A percentile compares a stretch with the other conserved stretches of the same genome.
phyloP scores from a whole-genome alignment of 768 basidiomycete species.

The Naganishia randhawae region DNA sequence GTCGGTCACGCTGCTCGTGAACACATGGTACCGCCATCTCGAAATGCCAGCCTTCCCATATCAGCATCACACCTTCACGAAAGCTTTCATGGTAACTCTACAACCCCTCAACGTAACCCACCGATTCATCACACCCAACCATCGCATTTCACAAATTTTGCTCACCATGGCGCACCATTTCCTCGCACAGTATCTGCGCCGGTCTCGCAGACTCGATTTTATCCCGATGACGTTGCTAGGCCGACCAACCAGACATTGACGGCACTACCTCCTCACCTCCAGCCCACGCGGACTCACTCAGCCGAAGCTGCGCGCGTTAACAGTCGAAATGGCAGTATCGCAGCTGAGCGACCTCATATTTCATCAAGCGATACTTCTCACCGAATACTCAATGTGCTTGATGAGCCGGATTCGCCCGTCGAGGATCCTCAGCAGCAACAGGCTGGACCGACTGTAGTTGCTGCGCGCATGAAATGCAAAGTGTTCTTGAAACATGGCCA shows the following conservation, averaged over 20 bases:
- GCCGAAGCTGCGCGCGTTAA: not conserved
- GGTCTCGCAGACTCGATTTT: not conserved
- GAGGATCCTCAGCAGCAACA: conserved; percentile 22
- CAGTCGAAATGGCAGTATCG: not conserved
- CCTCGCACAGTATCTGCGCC: conserved; percentile 24
- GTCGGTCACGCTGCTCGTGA: not conserved
- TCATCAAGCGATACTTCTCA: conserved; percentile 6
- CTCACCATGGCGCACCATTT: conserved; percentile 10
- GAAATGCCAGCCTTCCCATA: conserved; percentile 26
- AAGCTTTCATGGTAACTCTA: conserved; percentile 24
- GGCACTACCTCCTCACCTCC: not conserved
- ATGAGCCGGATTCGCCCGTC: conserved; percentile 40
- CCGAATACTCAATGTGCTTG: conserved; percentile 27
- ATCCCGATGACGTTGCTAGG: not conserved
- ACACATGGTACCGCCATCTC: conserved; percentile 1
- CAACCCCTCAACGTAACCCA: not conserved
- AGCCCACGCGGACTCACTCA: not conserved
- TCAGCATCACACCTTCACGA: conserved; percentile 37
- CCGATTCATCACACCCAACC: conserved; percentile 32
- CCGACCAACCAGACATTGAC: not conserved
- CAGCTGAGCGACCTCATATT: not conserved
- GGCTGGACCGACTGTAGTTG: conserved; percentile 62
- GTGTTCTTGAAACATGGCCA: conserved; percentile 93
- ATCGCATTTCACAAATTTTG: conserved; percentile 17
- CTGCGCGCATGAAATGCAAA: conserved; percentile 95